These are phyloP conservation scores for carrot (Daucus carota) DNA, from an alignment of 129 eudicot species.

Conservation along the genomic window DNA sequence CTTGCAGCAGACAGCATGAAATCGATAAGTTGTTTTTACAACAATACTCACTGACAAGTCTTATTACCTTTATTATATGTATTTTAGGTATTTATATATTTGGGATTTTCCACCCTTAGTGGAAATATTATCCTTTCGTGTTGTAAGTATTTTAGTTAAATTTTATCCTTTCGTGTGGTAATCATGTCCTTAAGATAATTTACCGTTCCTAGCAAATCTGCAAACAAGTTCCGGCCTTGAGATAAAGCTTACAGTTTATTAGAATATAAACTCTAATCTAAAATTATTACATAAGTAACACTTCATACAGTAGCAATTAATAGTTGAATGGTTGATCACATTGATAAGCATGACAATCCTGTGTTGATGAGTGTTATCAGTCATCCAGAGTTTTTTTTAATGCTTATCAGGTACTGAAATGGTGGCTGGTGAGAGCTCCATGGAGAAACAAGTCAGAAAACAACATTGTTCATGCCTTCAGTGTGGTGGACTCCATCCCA, in stretches of 20 bases:
- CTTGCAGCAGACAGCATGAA: not conserved
- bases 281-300: too few species aligned
- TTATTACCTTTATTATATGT: too few species aligned
- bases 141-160: too few species aligned
- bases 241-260: too few species aligned
- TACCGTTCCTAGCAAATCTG: not conserved
- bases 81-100: too few species aligned
- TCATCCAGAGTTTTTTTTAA: conserved; percentile 24
- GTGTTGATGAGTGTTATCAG: not conserved
- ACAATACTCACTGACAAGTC: too few species aligned
- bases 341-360: not conserved
- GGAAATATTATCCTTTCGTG: too few species aligned
- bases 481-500: conserved; percentile 96
- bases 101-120: too few species aligned
- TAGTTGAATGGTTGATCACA: not conserved
- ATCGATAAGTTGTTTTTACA: not conserved
- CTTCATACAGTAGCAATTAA: not conserved
- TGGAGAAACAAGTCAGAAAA: conserved; percentile 42
- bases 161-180: not conserved
- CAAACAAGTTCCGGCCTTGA: not conserved
- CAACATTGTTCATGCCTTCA: conserved; percentile 65
- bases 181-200: not conserved
- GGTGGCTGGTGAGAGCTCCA: conserved; percentile 48
- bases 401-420: conserved; percentile 36
- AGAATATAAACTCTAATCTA: too few species aligned